phyloP scores from a whole-genome alignment of 2,329 filamentous ascomycete species.

The Aspergillus terreus region DNA sequence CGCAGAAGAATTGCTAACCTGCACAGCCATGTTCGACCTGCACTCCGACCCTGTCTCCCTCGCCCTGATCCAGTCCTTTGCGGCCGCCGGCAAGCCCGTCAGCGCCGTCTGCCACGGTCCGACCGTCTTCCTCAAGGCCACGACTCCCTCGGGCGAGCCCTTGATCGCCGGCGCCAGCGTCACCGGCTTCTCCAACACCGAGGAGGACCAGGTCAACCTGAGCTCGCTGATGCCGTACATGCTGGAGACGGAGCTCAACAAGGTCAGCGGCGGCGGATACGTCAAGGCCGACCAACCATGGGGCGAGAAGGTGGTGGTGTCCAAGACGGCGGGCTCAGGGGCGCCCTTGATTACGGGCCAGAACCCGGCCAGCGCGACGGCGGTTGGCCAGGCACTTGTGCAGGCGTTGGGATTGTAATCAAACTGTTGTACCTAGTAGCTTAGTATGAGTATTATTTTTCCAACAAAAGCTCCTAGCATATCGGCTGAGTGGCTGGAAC shows the following conservation, averaged over 20 bases:
- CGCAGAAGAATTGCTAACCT: no score
- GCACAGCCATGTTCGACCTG: slow-evolving; percentile 49
- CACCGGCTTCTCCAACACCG: slow-evolving; percentile 46
- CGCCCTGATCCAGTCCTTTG: slow-evolving; percentile 46
- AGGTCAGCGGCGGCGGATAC: slow-evolving; percentile 38
- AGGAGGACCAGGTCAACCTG: slow-evolving; percentile 41
- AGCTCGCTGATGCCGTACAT: slow-evolving; percentile 41
- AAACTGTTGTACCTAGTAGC: no score
- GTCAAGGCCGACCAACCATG: slow-evolving; percentile 44
- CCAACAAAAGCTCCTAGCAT: no score
- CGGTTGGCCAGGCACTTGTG: slow-evolving; percentile 42
- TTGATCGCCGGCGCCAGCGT: slow-evolving; percentile 39
- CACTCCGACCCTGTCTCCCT: slow-evolving; percentile 40
- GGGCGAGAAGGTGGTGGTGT: slow-evolving; percentile 42
- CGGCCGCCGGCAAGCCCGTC: slow-evolving; percentile 47
- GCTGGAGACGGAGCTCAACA: slow-evolving; percentile 41
- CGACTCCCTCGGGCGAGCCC: slow-evolving; percentile 38
- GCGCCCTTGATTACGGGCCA: slow-evolving; percentile 45
- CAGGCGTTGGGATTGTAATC: slow-evolving; percentile 21
- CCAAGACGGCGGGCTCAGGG: slow-evolving; percentile 21
- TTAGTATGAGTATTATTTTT: no score
- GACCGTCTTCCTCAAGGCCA: slow-evolving; percentile 43
- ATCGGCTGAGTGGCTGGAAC: no score
- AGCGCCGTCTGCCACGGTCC: slow-evolving; percentile 49
- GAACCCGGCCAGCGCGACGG: slow-evolving; percentile 44